These are phyloP conservation scores for Achlya hypogyna DNA, from an alignment of 352 stramenopile species.

Conservation along the genomic window DNA sequence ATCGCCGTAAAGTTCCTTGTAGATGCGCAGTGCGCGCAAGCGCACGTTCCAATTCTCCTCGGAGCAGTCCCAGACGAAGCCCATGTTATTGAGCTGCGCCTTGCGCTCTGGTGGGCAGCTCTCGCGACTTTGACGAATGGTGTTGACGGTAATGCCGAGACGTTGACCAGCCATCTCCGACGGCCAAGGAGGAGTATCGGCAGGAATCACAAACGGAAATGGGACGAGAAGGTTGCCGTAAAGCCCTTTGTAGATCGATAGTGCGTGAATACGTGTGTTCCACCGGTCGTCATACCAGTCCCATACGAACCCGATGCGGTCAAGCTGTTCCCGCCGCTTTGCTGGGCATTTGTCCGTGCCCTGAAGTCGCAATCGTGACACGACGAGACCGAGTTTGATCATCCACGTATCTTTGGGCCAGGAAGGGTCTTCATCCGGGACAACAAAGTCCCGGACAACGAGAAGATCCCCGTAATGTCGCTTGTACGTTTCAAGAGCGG, in stretches of 20 bases:
- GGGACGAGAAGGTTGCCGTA: conserved; percentile 7
- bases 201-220: background rate
- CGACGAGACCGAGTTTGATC: conserved; percentile 52
- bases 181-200: background rate
- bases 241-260: conserved; percentile 1
- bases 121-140: background rate
- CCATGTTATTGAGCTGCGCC: background rate
- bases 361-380: conserved; percentile 50
- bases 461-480: conserved; percentile 46
- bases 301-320: conserved; percentile 65
- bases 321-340: conserved; percentile 31
- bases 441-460: conserved; percentile 51
- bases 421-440: conserved; percentile 29
- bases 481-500: conserved; percentile 44
- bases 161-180: background rate
- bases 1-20: conserved; percentile 5
- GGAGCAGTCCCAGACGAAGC: conserved; percentile 17
- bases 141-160: conserved; percentile 3
- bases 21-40: background rate
- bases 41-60: conserved; percentile 11
- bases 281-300: conserved; percentile 27
- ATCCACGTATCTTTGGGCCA: conserved; percentile 45
- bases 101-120: background rate
- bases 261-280: background rate
- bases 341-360: conserved; percentile 43